Evolutionary conservation across 108 stramenopile species (phyloP).

Genomic region (Nannochloropsis oceanica): DNA sequence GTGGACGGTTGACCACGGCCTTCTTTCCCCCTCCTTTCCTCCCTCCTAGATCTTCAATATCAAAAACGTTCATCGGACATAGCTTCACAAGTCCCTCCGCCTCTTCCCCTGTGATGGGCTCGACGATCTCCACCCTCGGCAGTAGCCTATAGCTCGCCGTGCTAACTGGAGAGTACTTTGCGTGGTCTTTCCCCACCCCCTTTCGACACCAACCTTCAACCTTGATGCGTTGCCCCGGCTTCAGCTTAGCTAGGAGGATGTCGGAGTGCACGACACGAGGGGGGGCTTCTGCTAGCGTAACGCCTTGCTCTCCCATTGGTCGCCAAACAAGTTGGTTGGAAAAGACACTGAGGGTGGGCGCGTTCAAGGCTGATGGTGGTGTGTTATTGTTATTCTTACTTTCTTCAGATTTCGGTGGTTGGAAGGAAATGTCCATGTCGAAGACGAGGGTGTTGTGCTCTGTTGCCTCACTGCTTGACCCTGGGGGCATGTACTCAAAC

Average conservation of each 20-base stretch:
- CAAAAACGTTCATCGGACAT: constrained; percentile 59
- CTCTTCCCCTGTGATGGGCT: constrained; percentile 53
- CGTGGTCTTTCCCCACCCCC: constrained; percentile 87
- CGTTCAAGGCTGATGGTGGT: not conserved
- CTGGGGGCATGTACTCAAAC: constrained; percentile 29
- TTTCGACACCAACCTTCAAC: constrained; percentile 47
- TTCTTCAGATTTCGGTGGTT: not conserved
- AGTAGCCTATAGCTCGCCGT: constrained; percentile 83
- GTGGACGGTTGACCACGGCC: constrained; percentile 58
- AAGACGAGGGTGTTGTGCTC: constrained; percentile 72
- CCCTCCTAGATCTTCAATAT: constrained; percentile 41
- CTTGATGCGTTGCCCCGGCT: constrained; percentile 76
- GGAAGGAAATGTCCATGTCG: constrained; percentile 46
- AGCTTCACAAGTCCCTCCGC: constrained; percentile 67
- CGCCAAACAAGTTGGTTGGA: constrained; percentile 36
- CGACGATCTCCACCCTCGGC: constrained; percentile 44
- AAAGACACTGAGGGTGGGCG: not conserved
- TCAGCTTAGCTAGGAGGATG: constrained; percentile 83
- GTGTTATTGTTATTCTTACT: not conserved
- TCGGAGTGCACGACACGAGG: constrained; percentile 63
- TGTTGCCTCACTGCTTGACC: constrained; percentile 16
- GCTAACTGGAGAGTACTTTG: constrained; percentile 90
- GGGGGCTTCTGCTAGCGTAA: constrained; percentile 21
- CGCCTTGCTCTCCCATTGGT: constrained; percentile 25
- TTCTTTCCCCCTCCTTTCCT: not conserved